Conservation (phyloP, 768 basidiomycete species). For the Leccinum boreale region DNA sequence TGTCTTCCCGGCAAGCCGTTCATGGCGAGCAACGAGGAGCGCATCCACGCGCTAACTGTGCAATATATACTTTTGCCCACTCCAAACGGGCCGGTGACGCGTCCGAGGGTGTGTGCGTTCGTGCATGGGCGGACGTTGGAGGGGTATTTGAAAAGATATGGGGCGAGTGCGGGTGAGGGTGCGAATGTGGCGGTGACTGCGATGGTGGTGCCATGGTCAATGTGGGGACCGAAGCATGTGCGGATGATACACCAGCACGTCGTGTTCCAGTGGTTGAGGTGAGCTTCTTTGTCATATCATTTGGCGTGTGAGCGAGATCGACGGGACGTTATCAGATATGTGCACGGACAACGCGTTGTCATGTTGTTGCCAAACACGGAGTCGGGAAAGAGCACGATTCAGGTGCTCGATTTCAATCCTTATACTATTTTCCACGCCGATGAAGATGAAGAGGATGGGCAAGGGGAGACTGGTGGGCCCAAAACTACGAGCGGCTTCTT, state of each 20-base stretch:
- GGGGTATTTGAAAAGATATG: constrained; percentile 7
- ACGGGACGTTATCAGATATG: constrained; percentile 28
- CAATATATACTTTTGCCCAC: constrained; percentile 17
- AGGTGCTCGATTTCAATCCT: constrained; percentile 34
- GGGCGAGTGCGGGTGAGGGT: neutral
- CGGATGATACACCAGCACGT: constrained; percentile 29
- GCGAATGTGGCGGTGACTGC: neutral
- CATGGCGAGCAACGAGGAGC: constrained; percentile 22
- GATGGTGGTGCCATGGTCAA: constrained; percentile 30
- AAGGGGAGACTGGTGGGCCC: neutral
- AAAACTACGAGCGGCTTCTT: neutral
- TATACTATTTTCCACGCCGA: neutral
- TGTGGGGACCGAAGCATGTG: constrained; percentile 38
- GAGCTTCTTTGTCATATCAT: neutral
- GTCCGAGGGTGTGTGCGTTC: constrained; percentile 25
- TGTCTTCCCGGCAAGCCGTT: constrained; percentile 25
- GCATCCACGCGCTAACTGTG: constrained; percentile 22
- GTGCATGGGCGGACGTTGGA: constrained; percentile 33
- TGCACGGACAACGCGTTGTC: constrained; percentile 41
- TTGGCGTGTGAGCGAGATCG: neutral
- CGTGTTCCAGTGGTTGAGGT: constrained; percentile 41
- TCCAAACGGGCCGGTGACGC: constrained; percentile 1
- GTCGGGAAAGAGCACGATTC: constrained; percentile 10
- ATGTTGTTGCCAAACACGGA: constrained; percentile 16
- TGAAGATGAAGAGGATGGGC: neutral